Conservation (phyloP, 331 rosid species). For the Ulmus americana region DNA sequence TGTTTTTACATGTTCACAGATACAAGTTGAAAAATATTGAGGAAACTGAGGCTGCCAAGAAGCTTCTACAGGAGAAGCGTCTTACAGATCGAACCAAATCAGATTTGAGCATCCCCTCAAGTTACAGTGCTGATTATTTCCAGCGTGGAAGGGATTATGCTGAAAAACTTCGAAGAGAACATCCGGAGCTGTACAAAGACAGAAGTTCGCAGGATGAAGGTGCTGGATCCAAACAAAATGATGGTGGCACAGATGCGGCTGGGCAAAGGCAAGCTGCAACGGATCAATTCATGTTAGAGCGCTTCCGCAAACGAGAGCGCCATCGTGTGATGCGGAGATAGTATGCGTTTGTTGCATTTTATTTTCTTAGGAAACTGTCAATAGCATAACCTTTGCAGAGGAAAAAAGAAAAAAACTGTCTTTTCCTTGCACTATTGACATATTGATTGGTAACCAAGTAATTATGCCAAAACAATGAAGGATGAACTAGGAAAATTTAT, state of each 20-base stretch:
- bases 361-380: too few species aligned
- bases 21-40: slow-evolving; percentile 82
- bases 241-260: slow-evolving; percentile 44
- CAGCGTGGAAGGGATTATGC: slow-evolving; percentile 99
- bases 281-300: slow-evolving; percentile 84
- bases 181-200: slow-evolving; percentile 90
- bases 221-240: slow-evolving; percentile 51
- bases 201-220: slow-evolving; percentile 52
- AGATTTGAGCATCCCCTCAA: slow-evolving; percentile 78
- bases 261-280: slow-evolving; percentile 95
- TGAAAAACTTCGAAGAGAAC: slow-evolving; percentile 93
- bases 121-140: slow-evolving; percentile 94
- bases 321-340: slow-evolving; percentile 81
- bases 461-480: too few species aligned
- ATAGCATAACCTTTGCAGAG: too few species aligned
- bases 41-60: slow-evolving; percentile 97
- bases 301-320: slow-evolving; percentile 93
- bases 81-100: slow-evolving; percentile 72
- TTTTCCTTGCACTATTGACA: too few species aligned
- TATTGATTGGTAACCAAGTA: too few species aligned
- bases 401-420: too few species aligned
- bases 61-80: slow-evolving; percentile 87
- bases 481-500: too few species aligned
- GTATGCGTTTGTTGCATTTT: slow-evolving; percentile 9
- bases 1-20: slow-evolving; percentile 38